Evolutionary conservation across 2,329 filamentous ascomycete species (phyloP).

Genomic region (Ophiocordyceps camponoti-rufipedis): DNA sequence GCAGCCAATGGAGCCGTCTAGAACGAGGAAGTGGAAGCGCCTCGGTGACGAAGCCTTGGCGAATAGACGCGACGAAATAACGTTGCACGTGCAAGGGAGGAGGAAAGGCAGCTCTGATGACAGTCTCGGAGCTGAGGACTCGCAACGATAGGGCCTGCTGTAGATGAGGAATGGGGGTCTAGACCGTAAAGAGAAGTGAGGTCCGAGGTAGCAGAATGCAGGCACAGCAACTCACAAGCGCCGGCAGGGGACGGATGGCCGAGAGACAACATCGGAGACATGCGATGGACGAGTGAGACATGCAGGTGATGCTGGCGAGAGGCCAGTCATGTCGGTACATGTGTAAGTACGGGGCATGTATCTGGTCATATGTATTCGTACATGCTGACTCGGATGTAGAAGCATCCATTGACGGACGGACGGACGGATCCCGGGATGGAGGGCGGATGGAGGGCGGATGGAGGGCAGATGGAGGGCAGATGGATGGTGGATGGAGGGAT

Average conservation of each 20-base stretch:
- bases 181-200: not conserved
- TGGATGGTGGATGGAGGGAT: not conserved
- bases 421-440: too few relatives aligned
- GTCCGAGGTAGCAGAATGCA: not conserved
- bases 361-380: too few relatives aligned
- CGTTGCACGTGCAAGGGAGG: too few relatives aligned
- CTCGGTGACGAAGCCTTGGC: not conserved
- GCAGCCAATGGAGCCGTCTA: not conserved
- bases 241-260: not conserved
- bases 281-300: constrained; percentile 5
- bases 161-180: not conserved
- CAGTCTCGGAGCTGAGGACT: not conserved
- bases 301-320: too few relatives aligned
- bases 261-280: not conserved
- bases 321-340: too few relatives aligned
- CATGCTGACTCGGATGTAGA: too few relatives aligned
- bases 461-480: too few relatives aligned
- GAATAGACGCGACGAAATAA: not conserved
- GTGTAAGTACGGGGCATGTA: too few relatives aligned
- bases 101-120: too few relatives aligned
- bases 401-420: too few relatives aligned
- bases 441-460: too few relatives aligned
- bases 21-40: too few relatives aligned
- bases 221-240: not conserved
- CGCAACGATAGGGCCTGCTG: not conserved